phyloP scores from a whole-genome alignment of 176 grass and related monocot genomes.

The Zea luxurians region DNA sequence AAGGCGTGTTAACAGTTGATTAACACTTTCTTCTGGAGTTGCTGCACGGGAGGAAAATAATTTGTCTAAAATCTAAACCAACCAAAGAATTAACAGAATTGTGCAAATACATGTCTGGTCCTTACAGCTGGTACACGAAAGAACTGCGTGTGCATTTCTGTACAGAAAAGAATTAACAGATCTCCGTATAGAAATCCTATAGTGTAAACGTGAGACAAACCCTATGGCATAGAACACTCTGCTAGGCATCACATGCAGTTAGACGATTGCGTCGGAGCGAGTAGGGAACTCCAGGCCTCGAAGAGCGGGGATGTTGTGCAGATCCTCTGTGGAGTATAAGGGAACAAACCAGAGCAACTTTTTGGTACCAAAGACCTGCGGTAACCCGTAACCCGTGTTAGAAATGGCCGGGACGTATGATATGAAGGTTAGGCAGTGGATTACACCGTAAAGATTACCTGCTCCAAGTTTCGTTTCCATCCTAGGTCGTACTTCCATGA shows the following conservation, averaged over 20 bases:
- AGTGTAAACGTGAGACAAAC: conserved; percentile 14
- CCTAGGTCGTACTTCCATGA: conserved; percentile 80
- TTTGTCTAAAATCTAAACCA: neutral
- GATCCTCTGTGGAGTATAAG: conserved; percentile 65
- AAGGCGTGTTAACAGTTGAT: no score
- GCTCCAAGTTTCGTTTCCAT: conserved; percentile 83
- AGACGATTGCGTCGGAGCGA: conserved; percentile 48
- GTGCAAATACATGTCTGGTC: neutral
- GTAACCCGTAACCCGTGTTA: conserved; percentile 8
- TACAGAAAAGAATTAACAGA: conserved; percentile 10
- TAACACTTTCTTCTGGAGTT: neutral
- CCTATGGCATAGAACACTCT: conserved; percentile 7
- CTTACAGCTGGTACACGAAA: conserved; percentile 22
- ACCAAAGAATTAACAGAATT: conserved; percentile 21
- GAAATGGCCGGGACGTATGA: neutral
- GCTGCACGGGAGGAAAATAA: neutral
- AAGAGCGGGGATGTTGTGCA: conserved; percentile 63
- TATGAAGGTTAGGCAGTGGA: neutral
- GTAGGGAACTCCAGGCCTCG: conserved; percentile 76
- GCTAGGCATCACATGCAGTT: neutral
- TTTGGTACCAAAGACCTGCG: conserved; percentile 83
- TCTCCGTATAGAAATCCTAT: conserved; percentile 31
- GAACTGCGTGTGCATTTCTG: conserved; percentile 1
- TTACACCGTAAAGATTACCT: conserved; percentile 40
- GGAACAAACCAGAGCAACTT: conserved; percentile 85